A percentile compares a stretch with the other conserved stretches of the same genome.
These are phyloP conservation scores for Microdochium paspali DNA, from an alignment of 2,329 filamentous ascomycete genomes.

Conservation along the genomic window DNA sequence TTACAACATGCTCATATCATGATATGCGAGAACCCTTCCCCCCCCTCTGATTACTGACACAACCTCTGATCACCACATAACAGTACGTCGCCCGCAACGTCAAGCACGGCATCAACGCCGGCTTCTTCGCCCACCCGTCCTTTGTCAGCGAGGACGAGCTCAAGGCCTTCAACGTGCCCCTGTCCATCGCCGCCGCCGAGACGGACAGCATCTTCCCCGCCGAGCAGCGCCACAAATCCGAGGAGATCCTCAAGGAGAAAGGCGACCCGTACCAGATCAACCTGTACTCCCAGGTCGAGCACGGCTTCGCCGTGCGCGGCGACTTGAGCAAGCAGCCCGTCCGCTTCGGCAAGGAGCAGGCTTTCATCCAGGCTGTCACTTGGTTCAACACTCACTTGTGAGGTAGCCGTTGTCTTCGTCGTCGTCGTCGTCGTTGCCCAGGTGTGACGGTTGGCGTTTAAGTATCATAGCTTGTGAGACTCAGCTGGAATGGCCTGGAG, in stretches of 20 bases:
- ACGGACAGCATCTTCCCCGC: constrained; percentile 56
- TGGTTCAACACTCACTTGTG: constrained; percentile 56
- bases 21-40: neutral
- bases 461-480: too few species aligned
- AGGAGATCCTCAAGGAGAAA: constrained; percentile 49
- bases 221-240: constrained; percentile 54
- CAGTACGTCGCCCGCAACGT: constrained; percentile 63
- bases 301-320: constrained; percentile 67
- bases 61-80: neutral
- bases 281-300: constrained; percentile 59
- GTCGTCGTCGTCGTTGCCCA: too few species aligned
- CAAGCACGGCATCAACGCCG: constrained; percentile 55
- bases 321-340: constrained; percentile 47
- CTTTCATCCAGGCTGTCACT: constrained; percentile 65
- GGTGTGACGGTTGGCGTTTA: too few species aligned
- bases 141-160: constrained; percentile 64
- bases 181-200: constrained; percentile 59
- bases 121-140: constrained; percentile 67
- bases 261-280: constrained; percentile 65
- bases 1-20: too few species aligned
- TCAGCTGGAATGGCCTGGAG: too few species aligned
- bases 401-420: too few species aligned
- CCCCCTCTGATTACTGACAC: neutral
- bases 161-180: constrained; percentile 52
- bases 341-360: constrained; percentile 70